Percentiles rank a stretch among this genome's conserved stretches.
phyloP scores from a whole-genome alignment of 805 yeast species.

The Nakazawaea wyomingensis region DNA sequence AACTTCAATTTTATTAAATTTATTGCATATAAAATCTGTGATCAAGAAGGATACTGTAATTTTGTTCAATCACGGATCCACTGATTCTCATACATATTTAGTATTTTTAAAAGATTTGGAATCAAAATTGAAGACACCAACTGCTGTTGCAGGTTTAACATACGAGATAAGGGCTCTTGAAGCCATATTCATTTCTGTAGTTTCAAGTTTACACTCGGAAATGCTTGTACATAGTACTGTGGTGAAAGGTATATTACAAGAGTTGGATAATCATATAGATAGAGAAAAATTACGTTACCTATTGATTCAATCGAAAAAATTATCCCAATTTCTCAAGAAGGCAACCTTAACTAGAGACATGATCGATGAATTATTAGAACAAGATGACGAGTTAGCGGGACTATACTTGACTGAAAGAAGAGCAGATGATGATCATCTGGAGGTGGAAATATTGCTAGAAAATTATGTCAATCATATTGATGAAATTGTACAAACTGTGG shows the following conservation, averaged over 20 bases:
- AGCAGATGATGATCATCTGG: constrained; percentile 67
- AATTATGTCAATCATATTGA: constrained; percentile 88
- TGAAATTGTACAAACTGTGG: constrained; percentile 89
- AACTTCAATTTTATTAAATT: constrained; percentile 40
- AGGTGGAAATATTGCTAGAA: constrained; percentile 85
- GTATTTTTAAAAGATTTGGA: constrained; percentile 39
- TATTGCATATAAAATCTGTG: constrained; percentile 46
- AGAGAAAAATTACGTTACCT: constrained; percentile 72
- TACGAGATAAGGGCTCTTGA: constrained; percentile 92
- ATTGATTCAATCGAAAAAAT: constrained; percentile 77
- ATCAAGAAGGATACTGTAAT: constrained; percentile 48
- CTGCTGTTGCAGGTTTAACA: constrained; percentile 43
- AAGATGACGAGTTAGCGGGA: constrained; percentile 81
- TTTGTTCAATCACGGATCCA: constrained; percentile 41
- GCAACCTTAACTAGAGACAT: constrained; percentile 77
- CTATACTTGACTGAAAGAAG: constrained; percentile 67
- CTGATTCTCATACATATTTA: constrained; percentile 39
- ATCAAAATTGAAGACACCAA: constrained; percentile 29
- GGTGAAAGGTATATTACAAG: constrained; percentile 65
- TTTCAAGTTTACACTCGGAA: constrained; percentile 76
- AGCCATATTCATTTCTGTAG: constrained; percentile 74
- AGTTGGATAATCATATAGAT: constrained; percentile 79
- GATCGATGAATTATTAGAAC: constrained; percentile 78
- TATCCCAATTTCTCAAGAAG: constrained; percentile 80
- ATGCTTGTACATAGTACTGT: constrained; percentile 80